These are phyloP conservation scores for Malassezia equina DNA, from an alignment of 1,284 basidiomycete species.

Conservation along the genomic window DNA sequence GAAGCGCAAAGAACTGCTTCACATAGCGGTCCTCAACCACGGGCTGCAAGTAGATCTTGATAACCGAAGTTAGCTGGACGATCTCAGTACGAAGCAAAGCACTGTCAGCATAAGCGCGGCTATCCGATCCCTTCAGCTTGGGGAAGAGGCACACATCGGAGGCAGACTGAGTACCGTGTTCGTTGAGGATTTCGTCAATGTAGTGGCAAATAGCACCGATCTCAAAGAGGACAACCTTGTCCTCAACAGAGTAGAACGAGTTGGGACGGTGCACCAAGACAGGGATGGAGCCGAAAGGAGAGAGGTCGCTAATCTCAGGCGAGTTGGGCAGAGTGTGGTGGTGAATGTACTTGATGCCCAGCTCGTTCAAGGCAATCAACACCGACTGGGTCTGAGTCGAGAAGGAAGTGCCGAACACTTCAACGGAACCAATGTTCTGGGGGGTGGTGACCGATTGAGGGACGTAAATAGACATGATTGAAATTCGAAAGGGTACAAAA, in stretches of 20 bases:
- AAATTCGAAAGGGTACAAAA: neutral
- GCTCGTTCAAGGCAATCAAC: conserved; percentile 14
- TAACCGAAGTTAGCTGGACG: neutral
- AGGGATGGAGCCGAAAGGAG: conserved; percentile 15
- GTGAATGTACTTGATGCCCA: conserved; percentile 10
- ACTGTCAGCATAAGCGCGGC: neutral
- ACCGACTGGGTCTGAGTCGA: conserved; percentile 12
- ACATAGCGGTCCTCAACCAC: conserved; percentile 13
- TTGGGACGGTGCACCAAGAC: conserved; percentile 16
- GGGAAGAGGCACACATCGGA: conserved; percentile 1
- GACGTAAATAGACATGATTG: neutral
- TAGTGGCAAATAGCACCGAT: conserved; percentile 11
- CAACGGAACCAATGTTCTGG: conserved; percentile 14
- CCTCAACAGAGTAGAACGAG: conserved; percentile 8
- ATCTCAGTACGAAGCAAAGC: conserved; percentile 8
- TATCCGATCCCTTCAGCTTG: neutral
- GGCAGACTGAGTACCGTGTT: neutral
- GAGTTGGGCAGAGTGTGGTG: conserved; percentile 6
- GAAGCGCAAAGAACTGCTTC: conserved; percentile 17
- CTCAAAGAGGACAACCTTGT: conserved; percentile 10
- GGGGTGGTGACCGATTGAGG: neutral
- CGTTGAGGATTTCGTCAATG: conserved; percentile 10
- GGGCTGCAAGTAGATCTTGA: neutral
- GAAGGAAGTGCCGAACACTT: conserved; percentile 12
- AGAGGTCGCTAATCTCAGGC: neutral